Evolutionary conservation across 441 rosid genomes (phyloP).

Genomic region (Jatropha podagrica): DNA sequence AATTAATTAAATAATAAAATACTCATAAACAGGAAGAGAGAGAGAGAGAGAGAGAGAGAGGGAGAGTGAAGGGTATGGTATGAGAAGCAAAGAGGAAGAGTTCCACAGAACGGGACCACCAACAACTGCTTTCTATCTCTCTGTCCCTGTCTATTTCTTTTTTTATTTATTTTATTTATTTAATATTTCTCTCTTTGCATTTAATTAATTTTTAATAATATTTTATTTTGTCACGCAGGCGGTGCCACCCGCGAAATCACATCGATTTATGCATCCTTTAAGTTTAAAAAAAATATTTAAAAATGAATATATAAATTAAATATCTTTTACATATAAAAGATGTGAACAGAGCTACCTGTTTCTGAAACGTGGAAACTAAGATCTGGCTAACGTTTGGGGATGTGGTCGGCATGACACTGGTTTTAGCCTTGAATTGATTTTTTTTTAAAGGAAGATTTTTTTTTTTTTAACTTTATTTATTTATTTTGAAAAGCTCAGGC

Average conservation of each 20-base stretch:
- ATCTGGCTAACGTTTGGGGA: not conserved
- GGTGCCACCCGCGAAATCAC: constrained; percentile 26
- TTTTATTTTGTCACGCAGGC: constrained; percentile 20
- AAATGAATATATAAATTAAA: not conserved
- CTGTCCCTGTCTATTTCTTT: not conserved
- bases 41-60: no score
- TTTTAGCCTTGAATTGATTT: no score
- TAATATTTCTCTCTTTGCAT: not conserved
- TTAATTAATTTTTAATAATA: not conserved
- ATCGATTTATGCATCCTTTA: not conserved
- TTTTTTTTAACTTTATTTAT: not conserved
- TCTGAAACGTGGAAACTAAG: not conserved
- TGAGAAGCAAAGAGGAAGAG: not conserved
- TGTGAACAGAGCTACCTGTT: not conserved
- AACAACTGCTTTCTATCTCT: not conserved
- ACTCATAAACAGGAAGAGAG: no score
- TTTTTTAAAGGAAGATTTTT: no score
- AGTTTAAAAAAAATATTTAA: no score
- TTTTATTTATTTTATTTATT: not conserved
- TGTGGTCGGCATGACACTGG: constrained; percentile 16
- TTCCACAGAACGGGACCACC: not conserved
- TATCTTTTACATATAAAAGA: not conserved
- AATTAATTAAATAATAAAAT: not conserved
- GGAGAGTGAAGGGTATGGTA: no score
- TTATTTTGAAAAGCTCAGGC: not conserved